A percentile compares a stretch with the other conserved stretches of the same genome.
Conservation (phyloP, 2,329 filamentous ascomycete species). For the Sclerotinia spermophila region DNA sequence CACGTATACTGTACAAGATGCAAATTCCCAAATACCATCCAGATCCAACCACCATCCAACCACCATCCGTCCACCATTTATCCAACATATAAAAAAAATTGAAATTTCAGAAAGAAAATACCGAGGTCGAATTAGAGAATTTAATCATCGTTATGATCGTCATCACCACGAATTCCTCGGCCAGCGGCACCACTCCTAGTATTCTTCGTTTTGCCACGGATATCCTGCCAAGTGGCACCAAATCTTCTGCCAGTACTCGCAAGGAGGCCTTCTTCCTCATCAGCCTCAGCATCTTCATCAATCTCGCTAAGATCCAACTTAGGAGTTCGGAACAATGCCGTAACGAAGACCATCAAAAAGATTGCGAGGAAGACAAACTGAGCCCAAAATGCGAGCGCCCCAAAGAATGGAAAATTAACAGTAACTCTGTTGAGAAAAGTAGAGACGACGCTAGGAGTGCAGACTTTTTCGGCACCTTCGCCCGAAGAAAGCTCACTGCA, state of each 20-base stretch:
- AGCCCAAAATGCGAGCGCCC: constrained; percentile 89
- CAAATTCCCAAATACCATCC: neutral
- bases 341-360: constrained; percentile 77
- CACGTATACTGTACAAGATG: neutral
- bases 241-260: constrained; percentile 79
- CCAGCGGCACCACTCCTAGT: constrained; percentile 24
- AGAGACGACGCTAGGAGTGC: constrained; percentile 86
- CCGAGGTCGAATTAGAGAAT: neutral
- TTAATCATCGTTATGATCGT: constrained; percentile 19
- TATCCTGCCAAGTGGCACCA: constrained; percentile 84
- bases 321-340: constrained; percentile 76
- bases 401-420: constrained; percentile 93
- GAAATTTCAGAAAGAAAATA: neutral
- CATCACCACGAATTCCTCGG: constrained; percentile 28
- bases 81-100: constrained; percentile 3
- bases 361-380: constrained; percentile 87
- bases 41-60: neutral
- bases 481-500: constrained; percentile 76
- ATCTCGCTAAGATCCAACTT: constrained; percentile 71
- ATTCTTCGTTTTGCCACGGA: constrained; percentile 49
- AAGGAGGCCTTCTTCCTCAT: constrained; percentile 89
- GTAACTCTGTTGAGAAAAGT: constrained; percentile 91
- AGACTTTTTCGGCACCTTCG: constrained; percentile 71
- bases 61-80: neutral
- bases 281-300: constrained; percentile 85